Percentiles rank a stretch among this genome's conserved stretches.
phyloP scores from a whole-genome alignment of 345 rosid species.

The Salix purpurea region DNA sequence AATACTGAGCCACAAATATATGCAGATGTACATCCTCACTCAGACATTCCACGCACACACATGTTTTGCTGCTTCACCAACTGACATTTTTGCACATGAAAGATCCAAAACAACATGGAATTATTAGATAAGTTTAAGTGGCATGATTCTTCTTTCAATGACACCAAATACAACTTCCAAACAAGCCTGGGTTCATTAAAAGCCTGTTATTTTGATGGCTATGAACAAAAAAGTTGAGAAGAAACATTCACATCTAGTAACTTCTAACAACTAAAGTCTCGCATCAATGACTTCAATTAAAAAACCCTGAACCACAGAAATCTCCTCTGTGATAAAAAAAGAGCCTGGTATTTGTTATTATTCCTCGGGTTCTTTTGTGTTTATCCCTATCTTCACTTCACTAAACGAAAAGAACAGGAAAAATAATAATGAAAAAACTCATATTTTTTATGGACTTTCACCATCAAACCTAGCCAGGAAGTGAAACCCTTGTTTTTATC shows the following conservation, averaged over 20 bases:
- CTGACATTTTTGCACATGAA: neutral
- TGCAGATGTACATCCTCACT: neutral
- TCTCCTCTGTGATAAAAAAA: neutral
- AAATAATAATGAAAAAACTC: no score
- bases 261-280: neutral
- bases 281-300: neutral
- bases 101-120: neutral
- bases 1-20: neutral
- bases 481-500: no score
- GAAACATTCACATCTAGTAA: neutral
- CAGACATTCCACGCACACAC: neutral
- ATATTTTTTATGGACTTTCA: no score
- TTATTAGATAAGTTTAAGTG: neutral
- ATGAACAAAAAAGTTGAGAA: neutral
- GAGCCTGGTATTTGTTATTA: no score
- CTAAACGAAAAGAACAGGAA: no score
- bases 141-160: neutral
- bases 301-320: neutral
- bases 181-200: neutral
- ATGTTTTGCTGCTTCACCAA: neutral
- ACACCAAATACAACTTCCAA: neutral
- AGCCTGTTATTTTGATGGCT: neutral
- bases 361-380: no score
- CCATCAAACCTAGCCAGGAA: no score
- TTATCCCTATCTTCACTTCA: no score